Conservation (phyloP, 2,329 filamentous ascomycete species). For the Penicillium crustosum region DNA sequence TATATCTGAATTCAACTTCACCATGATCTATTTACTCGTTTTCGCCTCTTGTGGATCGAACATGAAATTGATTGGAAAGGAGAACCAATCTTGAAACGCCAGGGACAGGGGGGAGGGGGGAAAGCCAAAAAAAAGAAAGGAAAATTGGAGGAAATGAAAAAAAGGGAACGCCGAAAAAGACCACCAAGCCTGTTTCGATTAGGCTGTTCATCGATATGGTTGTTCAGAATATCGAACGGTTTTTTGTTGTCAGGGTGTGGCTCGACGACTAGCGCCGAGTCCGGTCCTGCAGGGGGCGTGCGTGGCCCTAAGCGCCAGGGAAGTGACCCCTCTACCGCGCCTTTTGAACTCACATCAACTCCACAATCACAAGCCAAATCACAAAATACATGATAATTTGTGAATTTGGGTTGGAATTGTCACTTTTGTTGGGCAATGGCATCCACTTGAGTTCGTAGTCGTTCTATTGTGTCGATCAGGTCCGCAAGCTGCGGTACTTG, state of each 20-base stretch:
- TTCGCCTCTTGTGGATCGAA: not conserved
- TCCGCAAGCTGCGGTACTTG: slow-evolving; percentile 29
- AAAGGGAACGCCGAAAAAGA: slow-evolving; percentile 4
- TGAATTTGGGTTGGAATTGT: not conserved
- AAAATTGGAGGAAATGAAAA: not conserved
- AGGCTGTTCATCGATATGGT: slow-evolving; percentile 7
- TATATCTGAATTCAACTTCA: not conserved
- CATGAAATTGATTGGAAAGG: not conserved
- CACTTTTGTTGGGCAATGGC: slow-evolving; percentile 27
- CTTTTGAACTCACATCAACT: not conserved
- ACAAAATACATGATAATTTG: not conserved
- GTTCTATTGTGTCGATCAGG: slow-evolving; percentile 39
- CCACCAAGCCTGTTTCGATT: slow-evolving; percentile 2
- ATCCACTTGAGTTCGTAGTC: slow-evolving; percentile 38
- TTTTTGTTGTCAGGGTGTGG: not conserved
- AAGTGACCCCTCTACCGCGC: slow-evolving; percentile 13
- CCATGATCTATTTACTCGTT: not conserved
- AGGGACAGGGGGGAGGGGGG: not conserved
- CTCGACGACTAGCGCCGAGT: slow-evolving; percentile 8
- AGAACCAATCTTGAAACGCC: not conserved
- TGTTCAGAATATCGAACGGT: slow-evolving; percentile 13
- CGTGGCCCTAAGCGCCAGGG: slow-evolving; percentile 23
- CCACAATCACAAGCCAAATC: not conserved
- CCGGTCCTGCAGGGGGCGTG: slow-evolving; percentile 16
- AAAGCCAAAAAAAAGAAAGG: not conserved